These are phyloP conservation scores for Annona squamosa DNA, from an alignment of 164 flowering plant genomes.

Conservation along the genomic window DNA sequence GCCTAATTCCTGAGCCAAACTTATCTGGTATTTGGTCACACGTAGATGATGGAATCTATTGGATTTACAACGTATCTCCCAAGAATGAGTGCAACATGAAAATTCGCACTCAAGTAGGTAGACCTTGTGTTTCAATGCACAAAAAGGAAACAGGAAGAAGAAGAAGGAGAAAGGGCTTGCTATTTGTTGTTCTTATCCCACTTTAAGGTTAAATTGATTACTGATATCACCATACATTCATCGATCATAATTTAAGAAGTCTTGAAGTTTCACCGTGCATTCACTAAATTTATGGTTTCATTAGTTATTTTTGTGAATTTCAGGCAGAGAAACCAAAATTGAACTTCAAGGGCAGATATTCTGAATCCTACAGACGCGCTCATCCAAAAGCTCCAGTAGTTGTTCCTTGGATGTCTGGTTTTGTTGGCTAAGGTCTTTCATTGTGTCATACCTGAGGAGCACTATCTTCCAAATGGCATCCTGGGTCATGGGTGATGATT, in stretches of 20 bases:
- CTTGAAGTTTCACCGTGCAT: background rate
- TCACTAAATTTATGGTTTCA: background rate
- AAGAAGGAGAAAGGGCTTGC: no score
- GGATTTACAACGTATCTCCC: background rate
- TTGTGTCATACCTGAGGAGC: no score
- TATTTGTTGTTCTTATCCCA: no score
- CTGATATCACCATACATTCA: no score
- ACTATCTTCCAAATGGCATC: no score
- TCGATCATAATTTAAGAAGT: background rate
- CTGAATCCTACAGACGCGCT: constrained; percentile 62
- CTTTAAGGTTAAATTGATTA: no score
- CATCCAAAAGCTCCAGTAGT: constrained; percentile 75
- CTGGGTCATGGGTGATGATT: no score
- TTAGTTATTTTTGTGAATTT: constrained; percentile 12
- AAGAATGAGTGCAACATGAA: background rate
- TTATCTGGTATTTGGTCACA: background rate
- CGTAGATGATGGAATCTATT: background rate
- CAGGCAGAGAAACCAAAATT: constrained; percentile 67
- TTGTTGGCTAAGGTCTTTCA: constrained; percentile 32
- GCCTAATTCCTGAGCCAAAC: background rate
- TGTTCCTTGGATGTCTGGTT: constrained; percentile 93
- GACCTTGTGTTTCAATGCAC: background rate
- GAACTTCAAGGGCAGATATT: constrained; percentile 66
- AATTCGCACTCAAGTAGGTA: background rate
- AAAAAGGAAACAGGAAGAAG: background rate